These are phyloP conservation scores for Talaromyces sp. DNA, from an alignment of 2,329 filamentous ascomycete genomes.

Conservation along the genomic window DNA sequence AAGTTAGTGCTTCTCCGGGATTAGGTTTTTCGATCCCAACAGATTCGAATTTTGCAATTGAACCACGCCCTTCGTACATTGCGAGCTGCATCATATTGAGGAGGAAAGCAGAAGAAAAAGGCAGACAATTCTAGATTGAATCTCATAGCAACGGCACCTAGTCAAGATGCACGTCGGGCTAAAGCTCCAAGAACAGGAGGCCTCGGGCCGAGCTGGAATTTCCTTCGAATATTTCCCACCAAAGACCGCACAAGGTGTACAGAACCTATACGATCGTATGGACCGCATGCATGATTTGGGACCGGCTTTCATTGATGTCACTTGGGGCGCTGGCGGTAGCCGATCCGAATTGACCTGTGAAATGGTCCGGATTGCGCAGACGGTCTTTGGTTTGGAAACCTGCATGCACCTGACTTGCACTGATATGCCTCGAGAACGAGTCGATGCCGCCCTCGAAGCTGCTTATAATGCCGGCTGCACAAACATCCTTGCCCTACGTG, in stretches of 20 bases:
- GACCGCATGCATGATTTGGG: slow-evolving; percentile 96
- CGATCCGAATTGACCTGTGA: slow-evolving; percentile 90
- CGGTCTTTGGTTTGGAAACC: slow-evolving; percentile 91
- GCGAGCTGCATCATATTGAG: not conserved
- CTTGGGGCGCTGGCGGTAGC: slow-evolving; percentile 92
- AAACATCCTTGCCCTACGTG: slow-evolving; percentile 89
- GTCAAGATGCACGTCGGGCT: slow-evolving; percentile 82
- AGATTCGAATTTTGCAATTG: not conserved
- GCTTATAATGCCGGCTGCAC: slow-evolving; percentile 95
- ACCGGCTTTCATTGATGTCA: slow-evolving; percentile 95
- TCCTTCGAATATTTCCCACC: slow-evolving; percentile 99
- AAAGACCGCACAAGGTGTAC: slow-evolving; percentile 83
- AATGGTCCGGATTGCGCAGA: slow-evolving; percentile 94
- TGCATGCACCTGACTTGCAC: slow-evolving; percentile 99
- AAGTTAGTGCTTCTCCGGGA: not conserved
- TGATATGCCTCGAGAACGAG: slow-evolving; percentile 89
- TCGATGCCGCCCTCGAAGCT: slow-evolving; percentile 78
- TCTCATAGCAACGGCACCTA: slow-evolving; percentile 32
- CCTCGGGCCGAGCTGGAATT: slow-evolving; percentile 77
- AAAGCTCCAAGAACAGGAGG: slow-evolving; percentile 78
- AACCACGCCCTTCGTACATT: not conserved
- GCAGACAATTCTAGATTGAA: not conserved
- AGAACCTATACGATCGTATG: slow-evolving; percentile 99
- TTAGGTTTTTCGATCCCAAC: not conserved
- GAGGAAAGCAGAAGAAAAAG: not conserved